These are phyloP conservation scores for Powellomyces hirtus DNA, from an alignment of 192 early-diverging fungal species.

Conservation along the genomic window DNA sequence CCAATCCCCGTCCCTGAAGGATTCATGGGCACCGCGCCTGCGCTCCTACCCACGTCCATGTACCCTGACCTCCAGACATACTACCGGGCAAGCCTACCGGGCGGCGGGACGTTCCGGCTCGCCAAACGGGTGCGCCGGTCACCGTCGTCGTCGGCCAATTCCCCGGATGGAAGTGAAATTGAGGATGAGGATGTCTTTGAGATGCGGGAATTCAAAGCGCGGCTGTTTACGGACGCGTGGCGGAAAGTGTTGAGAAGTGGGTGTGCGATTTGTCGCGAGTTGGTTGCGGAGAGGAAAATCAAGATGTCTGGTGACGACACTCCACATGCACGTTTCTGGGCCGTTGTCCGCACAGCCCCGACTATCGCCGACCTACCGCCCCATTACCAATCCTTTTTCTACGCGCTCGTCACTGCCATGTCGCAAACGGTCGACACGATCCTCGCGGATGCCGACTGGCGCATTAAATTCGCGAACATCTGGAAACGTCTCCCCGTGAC, in stretches of 20 bases:
- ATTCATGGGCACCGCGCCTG: not conserved
- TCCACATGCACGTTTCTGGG: slow-evolving; percentile 7
- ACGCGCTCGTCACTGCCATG: slow-evolving; percentile 13
- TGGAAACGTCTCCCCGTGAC: slow-evolving; percentile 31
- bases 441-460: slow-evolving; percentile 33
- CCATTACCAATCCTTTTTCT: slow-evolving; percentile 17
- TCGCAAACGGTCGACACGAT: slow-evolving; percentile 32
- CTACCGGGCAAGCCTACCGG: slow-evolving; percentile 18
- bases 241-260: not conserved
- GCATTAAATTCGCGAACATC: slow-evolving; percentile 29
- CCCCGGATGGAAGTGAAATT: not conserved
- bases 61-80: slow-evolving; percentile 21
- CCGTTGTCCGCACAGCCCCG: slow-evolving; percentile 2
- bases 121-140: slow-evolving; percentile 15
- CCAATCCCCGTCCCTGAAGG: not conserved
- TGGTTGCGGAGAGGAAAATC: not conserved
- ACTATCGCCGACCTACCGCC: slow-evolving; percentile 18
- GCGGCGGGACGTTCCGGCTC: slow-evolving; percentile 28
- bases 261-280: slow-evolving; percentile 5
- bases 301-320: not conserved
- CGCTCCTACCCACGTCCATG: slow-evolving; percentile 3
- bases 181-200: not conserved
- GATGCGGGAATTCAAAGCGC: slow-evolving; percentile 15
- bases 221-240: slow-evolving; percentile 22
- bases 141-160: not conserved